Evolutionary conservation across 306 rosid species (phyloP), one percentile per base, ranked within the genome.

Genomic region (Quercus robur): DNA sequence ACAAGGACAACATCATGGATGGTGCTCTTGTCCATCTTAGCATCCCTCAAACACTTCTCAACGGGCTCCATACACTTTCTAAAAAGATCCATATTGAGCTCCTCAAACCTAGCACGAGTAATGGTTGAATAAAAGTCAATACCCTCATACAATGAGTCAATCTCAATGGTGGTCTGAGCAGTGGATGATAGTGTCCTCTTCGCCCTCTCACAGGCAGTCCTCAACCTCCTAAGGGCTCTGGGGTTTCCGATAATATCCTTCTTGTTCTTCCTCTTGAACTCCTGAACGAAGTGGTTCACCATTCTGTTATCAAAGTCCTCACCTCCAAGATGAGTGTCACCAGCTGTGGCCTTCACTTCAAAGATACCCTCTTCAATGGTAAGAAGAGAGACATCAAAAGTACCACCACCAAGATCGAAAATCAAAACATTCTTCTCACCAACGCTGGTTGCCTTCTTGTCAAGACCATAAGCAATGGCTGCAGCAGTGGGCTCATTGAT

Each of bases 321-420:
- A 12, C 95, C 91, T 38, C 95, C 93, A 31, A 91, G 88, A 56
- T 91, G 93, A 21, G 93, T 91, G 84, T 91, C 96, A 59, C 96
- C 96, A 13, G 96, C 93, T 0, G 93, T 89, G 12, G 96, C 88
- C 83, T 91, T 91, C 15, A 89, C 96, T 69, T 91, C 96, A n/a
- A 91, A 89, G n/a, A 91, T 91, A 71, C 96, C 96, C 77, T 91
- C 96, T 23, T 91, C 93, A 57, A 91, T 91, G 3, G 93, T 89
- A 13, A 91, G 89, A 54, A 91, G 79, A 11, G 96, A 91, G 23
- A 91, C 96, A 86, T 91, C 96, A 79, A 91, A 91, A 13, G 93
- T 91, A 51, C 96, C 96, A 58, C 93, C 96, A 1, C 93, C 93
- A 0, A 91, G 55, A 51, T 91, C 96, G 59, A 91, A 89, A 19